These are phyloP conservation scores for Talaromyces amestolkiae DNA, from an alignment of 2,329 filamentous ascomycete species.

Conservation along the genomic window DNA sequence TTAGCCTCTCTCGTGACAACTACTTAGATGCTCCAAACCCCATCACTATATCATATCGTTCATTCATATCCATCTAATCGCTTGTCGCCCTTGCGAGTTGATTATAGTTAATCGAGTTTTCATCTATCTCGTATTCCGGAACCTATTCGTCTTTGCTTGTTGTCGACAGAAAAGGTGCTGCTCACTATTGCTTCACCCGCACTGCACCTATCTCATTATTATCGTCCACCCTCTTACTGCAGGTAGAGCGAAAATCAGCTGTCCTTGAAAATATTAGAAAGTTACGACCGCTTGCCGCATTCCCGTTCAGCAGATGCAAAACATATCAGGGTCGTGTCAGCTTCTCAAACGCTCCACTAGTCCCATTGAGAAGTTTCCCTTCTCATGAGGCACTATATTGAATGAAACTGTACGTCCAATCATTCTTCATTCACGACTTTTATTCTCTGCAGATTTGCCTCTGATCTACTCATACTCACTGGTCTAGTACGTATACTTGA, in stretches of 20 bases:
- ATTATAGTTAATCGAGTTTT: neutral
- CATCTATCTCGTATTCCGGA: neutral
- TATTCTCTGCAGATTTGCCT: neutral
- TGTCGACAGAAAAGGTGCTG: neutral
- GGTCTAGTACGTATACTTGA: neutral
- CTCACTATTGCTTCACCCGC: neutral
- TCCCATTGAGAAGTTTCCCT: conserved; percentile 9
- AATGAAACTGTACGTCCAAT: conserved; percentile 5
- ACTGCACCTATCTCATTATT: neutral
- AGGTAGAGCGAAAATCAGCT: neutral
- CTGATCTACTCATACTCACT: neutral
- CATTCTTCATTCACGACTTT: neutral
- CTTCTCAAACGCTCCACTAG: neutral
- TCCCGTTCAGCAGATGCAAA: neutral
- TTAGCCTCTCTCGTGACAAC: conserved; percentile 2
- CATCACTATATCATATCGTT: conserved; percentile 9
- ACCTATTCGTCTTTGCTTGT: neutral
- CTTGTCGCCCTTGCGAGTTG: neutral
- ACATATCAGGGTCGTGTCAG: neutral
- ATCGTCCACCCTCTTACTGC: neutral
- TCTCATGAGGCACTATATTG: neutral
- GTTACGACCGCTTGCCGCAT: neutral
- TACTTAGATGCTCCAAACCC: neutral
- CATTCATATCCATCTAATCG: neutral
- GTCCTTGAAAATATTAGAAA: neutral